Conservation (phyloP, 768 basidiomycete species). For the Gymnopilus junonius region DNA sequence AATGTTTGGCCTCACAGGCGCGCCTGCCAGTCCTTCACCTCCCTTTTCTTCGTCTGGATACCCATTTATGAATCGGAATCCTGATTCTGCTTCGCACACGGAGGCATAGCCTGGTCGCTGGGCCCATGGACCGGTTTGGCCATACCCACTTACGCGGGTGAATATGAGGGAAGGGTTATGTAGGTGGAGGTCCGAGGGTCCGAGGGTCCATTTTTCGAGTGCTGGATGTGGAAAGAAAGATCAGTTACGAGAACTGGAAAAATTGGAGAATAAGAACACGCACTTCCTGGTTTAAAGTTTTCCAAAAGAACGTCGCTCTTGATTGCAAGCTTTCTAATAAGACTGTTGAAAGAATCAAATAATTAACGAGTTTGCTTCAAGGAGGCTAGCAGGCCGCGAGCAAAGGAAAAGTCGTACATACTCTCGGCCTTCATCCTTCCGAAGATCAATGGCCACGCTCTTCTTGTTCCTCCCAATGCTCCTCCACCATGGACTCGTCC, state of each 20-base stretch:
- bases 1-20: slow-evolving; percentile 73
- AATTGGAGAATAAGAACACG: slow-evolving; percentile 29
- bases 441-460: slow-evolving; percentile 64
- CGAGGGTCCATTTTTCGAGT: slow-evolving; percentile 71
- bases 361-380: neutral
- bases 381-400: neutral
- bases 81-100: slow-evolving; percentile 77
- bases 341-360: slow-evolving; percentile 37
- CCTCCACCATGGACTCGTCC: slow-evolving; percentile 76
- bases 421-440: slow-evolving; percentile 35
- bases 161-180: slow-evolving; percentile 89
- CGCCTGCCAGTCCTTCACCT: slow-evolving; percentile 56
- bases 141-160: slow-evolving; percentile 83
- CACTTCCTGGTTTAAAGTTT: slow-evolving; percentile 79
- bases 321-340: slow-evolving; percentile 63
- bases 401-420: slow-evolving; percentile 20
- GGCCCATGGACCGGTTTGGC: slow-evolving; percentile 77
- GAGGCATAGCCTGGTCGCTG: slow-evolving; percentile 73
- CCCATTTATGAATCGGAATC: slow-evolving; percentile 79
- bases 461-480: slow-evolving; percentile 77
- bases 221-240: slow-evolving; percentile 38
- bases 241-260: neutral
- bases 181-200: slow-evolving; percentile 60
- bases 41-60: slow-evolving; percentile 58
- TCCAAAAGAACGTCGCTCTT: slow-evolving; percentile 71